Conservation (phyloP, 106 monocot species). For the Apostasia shenzhenica region DNA sequence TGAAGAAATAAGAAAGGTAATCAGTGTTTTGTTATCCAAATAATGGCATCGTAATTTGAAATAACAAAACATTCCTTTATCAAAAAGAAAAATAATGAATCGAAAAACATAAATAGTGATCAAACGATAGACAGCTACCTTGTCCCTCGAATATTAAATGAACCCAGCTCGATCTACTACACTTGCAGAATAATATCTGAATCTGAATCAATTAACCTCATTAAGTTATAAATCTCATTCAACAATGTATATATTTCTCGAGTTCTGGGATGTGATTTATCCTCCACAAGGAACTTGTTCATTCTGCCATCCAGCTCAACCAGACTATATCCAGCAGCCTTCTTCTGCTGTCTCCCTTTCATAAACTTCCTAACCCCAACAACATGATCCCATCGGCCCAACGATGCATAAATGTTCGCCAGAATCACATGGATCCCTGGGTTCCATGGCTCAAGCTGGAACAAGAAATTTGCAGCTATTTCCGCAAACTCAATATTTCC, state of each 20-base stretch:
- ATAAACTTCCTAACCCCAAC: conserved; percentile 41
- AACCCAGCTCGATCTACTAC: too few species aligned
- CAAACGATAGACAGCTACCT: too few species aligned
- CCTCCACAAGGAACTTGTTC: conserved; percentile 64
- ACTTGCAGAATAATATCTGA: not conserved
- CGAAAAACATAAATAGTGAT: too few species aligned
- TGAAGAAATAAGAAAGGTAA: too few species aligned
- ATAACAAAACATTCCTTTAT: too few species aligned
- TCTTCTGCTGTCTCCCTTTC: conserved; percentile 44
- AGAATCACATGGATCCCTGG: conserved; percentile 66
- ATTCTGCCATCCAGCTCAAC: conserved; percentile 42
- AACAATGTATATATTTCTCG: conserved; percentile 39
- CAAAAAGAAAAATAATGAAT: too few species aligned
- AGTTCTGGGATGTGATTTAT: conserved; percentile 47
- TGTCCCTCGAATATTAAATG: too few species aligned
- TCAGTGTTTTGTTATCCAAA: too few species aligned
- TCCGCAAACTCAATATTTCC: conserved; percentile 51
- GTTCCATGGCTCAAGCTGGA: conserved; percentile 62
- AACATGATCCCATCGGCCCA: conserved; percentile 48
- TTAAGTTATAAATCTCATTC: conserved; percentile 17
- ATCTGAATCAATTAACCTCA: not conserved
- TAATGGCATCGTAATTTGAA: too few species aligned
- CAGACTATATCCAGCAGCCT: conserved; percentile 47
- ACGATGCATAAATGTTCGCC: conserved; percentile 60
- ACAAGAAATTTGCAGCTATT: conserved; percentile 36